Percentiles rank a stretch among this genome's conserved stretches.
phyloP scores from a whole-genome alignment of 805 yeast species.

The Teunomyces kruisii region DNA sequence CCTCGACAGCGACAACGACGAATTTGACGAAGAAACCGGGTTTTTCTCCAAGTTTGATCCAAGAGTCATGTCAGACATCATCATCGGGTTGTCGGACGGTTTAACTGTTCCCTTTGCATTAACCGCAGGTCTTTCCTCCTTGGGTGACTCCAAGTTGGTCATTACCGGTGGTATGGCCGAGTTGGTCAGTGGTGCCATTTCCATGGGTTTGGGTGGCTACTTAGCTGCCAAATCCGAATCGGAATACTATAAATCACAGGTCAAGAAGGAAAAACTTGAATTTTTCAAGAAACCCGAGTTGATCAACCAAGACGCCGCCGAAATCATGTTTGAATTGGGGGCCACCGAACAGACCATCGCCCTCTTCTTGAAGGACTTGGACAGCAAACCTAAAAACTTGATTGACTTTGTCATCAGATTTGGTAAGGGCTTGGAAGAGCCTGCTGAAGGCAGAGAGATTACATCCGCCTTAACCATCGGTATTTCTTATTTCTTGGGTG shows the following conservation, averaged over 20 bases:
- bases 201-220: conserved; percentile 97
- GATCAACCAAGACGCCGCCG: conserved; percentile 77
- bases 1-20: conserved; percentile 20
- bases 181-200: conserved; percentile 92
- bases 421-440: conserved; percentile 93
- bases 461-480: conserved; percentile 91
- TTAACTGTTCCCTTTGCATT: conserved; percentile 98
- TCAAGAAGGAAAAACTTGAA: conserved; percentile 64
- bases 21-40: conserved; percentile 25
- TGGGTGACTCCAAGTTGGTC: conserved; percentile 87
- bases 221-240: conserved; percentile 90
- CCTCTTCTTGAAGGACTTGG: conserved; percentile 74
- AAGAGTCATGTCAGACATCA: conserved; percentile 88
- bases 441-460: conserved; percentile 87
- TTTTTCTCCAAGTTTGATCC: conserved; percentile 70
- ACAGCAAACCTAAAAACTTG: conserved; percentile 72
- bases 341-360: conserved; percentile 71
- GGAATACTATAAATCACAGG: conserved; percentile 72
- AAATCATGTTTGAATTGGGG: conserved; percentile 73
- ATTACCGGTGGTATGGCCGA: conserved; percentile 99
- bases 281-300: conserved; percentile 64
- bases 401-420: conserved; percentile 83
- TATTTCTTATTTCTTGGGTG: conserved; percentile 84
- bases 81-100: conserved; percentile 94
- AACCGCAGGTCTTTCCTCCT: conserved; percentile 90